Percentiles rank a stretch among this genome's conserved stretches.
Evolutionary conservation across 306 rosid genomes (phyloP).

Genomic region (Cercis canadensis): DNA sequence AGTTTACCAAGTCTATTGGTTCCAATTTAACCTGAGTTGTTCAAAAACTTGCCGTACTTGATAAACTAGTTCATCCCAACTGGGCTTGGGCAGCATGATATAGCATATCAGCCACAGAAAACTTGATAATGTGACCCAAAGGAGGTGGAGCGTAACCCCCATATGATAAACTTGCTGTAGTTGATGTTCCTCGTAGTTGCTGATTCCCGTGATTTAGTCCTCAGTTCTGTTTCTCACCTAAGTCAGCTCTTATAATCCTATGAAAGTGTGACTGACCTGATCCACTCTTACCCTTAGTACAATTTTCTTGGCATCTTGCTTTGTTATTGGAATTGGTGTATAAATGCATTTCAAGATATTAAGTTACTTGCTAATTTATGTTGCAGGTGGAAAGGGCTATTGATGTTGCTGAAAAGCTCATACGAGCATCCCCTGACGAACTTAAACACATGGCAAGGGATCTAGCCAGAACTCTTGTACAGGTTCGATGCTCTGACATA

Average conservation of each 20-base stretch:
- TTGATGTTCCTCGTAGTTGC: background rate
- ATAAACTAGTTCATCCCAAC: background rate
- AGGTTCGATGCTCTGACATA: conserved; percentile 91
- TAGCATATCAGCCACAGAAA: background rate
- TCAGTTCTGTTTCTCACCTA: no score
- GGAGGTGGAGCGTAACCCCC: background rate
- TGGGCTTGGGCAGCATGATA: background rate
- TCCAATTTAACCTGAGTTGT: conserved; percentile 30
- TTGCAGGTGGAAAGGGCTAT: conserved; percentile 89
- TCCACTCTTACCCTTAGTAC: conserved; percentile 22
- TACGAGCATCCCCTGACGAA: conserved; percentile 95
- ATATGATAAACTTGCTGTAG: background rate
- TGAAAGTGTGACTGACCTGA: conserved; percentile 27
- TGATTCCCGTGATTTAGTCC: no score
- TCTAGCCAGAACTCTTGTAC: conserved; percentile 80
- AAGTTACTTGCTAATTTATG: conserved; percentile 15
- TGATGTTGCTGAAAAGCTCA: conserved; percentile 82
- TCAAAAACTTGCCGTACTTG: background rate
- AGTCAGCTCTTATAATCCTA: conserved; percentile 18
- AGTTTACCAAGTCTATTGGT: conserved; percentile 5
- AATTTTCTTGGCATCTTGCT: conserved; percentile 22
- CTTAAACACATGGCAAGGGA: conserved; percentile 78
- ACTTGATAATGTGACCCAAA: background rate
- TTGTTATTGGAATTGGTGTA: conserved; percentile 10
- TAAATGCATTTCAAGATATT: conserved; percentile 19